Conservation (phyloP, 108 stramenopile genomes). For the Nannochloropsis salina region DNA sequence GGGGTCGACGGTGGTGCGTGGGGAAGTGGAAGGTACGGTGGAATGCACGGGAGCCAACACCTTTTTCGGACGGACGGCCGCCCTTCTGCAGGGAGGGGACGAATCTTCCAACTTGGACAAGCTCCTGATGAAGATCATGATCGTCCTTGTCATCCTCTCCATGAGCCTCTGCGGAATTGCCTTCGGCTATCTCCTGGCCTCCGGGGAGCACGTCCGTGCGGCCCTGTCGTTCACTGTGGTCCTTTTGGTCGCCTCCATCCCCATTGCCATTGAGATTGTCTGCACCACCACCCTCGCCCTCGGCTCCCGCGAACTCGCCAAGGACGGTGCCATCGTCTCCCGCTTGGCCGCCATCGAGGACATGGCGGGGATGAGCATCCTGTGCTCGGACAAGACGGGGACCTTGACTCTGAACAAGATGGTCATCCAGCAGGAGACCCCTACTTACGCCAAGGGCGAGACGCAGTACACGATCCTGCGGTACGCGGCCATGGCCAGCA, state of each 20-base stretch:
- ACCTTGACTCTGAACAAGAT: slow-evolving; percentile 52
- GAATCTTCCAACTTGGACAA: slow-evolving; percentile 60
- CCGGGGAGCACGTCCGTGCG: neutral
- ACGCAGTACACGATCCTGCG: slow-evolving; percentile 29
- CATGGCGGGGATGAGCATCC: slow-evolving; percentile 68
- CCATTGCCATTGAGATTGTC: slow-evolving; percentile 69
- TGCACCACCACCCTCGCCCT: slow-evolving; percentile 68
- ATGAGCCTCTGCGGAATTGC: slow-evolving; percentile 56
- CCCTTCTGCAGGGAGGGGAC: slow-evolving; percentile 52
- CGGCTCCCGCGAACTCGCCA: slow-evolving; percentile 50
- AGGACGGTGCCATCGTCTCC: slow-evolving; percentile 72
- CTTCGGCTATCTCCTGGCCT: neutral
- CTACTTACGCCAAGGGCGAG: slow-evolving; percentile 24
- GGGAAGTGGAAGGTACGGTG: slow-evolving; percentile 53
- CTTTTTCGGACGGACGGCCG: slow-evolving; percentile 69
- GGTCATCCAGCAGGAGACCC: slow-evolving; percentile 32
- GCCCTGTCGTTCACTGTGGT: slow-evolving; percentile 56
- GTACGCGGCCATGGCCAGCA: slow-evolving; percentile 34
- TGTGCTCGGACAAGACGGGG: slow-evolving; percentile 80
- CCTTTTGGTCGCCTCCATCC: slow-evolving; percentile 68
- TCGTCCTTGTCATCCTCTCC: slow-evolving; percentile 59
- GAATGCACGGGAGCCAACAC: slow-evolving; percentile 60
- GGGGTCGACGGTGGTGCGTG: slow-evolving; percentile 64
- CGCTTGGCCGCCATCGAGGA: slow-evolving; percentile 73
- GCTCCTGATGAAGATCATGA: slow-evolving; percentile 63